Evolutionary conservation across 2,329 filamentous ascomycete genomes (phyloP), one percentile per base, ranked within the genome.

Genomic region (Ceratocystiopsis minuta): DNA sequence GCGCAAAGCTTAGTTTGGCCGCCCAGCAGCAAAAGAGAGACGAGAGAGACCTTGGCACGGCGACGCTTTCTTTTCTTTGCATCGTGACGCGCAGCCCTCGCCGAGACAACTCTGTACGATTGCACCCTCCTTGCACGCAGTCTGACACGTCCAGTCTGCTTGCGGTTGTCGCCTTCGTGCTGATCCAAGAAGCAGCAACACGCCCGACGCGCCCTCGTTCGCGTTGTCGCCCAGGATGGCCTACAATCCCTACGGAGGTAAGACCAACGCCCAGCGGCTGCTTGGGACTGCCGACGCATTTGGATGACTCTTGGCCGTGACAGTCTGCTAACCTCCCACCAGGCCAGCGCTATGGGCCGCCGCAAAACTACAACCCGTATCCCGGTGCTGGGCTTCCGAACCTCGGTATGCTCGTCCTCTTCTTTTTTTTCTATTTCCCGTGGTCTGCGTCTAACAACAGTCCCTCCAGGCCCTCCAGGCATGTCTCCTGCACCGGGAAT

Each of bases 401-500:
- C 61, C 75, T 86, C 72, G 82, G 85, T 88, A 70, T 60, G 72
- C 57, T 34, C 34, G 17, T 39, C 28, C 18, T 16, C 16, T 5
- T 13, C 40, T 41, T 36, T 24, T 32, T 18, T 18, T 17, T 3
- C 36, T 45, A 16, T 36, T 34, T 12, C 16, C n/a, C 34, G 38
- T 41, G 28, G 37, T 43, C 44, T 41, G 39, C 46, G 54, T 14
- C 43, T 36, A 84, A 80, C 74, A 60, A n/a, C n/a, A n/a, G n/a
- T 72, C 79, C 9, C 9, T 28, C 2, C 24, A 28, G 24, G 6
- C 60, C 80, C 82, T 56, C 81, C 82, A 65, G 82, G 80, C 64
- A 82, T 85, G 73, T 72, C 79, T 54, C 69, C 78, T 57, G 77
- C 77, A 59, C 86, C 86, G 53, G 86, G 85, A 57, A 83, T 86